A percentile compares a stretch with the other conserved stretches of the same genome.
Conservation (phyloP, 2,329 filamentous ascomycete species). For the Stachybotrys echinatus region DNA sequence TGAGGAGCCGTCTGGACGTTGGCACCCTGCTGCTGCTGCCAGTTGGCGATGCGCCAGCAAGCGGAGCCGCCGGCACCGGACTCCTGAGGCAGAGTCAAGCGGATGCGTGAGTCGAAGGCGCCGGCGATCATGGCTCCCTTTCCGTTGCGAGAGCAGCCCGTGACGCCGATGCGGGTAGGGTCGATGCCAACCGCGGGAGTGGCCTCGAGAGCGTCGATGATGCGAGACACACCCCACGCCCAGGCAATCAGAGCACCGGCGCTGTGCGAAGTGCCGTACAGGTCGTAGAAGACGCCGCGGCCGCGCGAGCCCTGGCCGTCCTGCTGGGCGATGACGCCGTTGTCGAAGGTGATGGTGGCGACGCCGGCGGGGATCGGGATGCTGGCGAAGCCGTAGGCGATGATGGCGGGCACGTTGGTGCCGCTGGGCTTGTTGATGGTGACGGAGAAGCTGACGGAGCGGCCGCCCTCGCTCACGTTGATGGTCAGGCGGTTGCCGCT, state of each 20-base stretch:
- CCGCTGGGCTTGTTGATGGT: slow-evolving; percentile 36
- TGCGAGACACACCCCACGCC: slow-evolving; percentile 57
- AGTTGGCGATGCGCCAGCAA: slow-evolving; percentile 53
- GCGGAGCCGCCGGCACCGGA: slow-evolving; percentile 56
- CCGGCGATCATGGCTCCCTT: slow-evolving; percentile 60
- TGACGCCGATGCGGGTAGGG: slow-evolving; percentile 46
- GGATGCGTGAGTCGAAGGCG: slow-evolving; percentile 53
- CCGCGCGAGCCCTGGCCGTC: slow-evolving; percentile 40
- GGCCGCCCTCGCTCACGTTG: slow-evolving; percentile 31
- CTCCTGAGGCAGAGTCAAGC: slow-evolving; percentile 57
- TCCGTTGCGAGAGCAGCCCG: slow-evolving; percentile 59
- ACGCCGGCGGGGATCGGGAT: slow-evolving; percentile 50
- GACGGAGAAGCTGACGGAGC: slow-evolving; percentile 21
- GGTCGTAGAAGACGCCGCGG: slow-evolving; percentile 52
- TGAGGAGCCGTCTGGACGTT: slow-evolving; percentile 56
- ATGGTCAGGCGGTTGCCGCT: slow-evolving; percentile 35
- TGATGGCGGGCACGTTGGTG: slow-evolving; percentile 44
- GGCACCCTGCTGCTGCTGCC: slow-evolving; percentile 43
- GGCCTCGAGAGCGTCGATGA: slow-evolving; percentile 54
- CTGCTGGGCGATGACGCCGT: slow-evolving; percentile 52
- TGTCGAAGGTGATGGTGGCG: slow-evolving; percentile 54
- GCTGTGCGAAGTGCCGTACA: slow-evolving; percentile 49
- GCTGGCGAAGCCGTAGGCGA: slow-evolving; percentile 48
- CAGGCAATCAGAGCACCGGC: slow-evolving; percentile 56
- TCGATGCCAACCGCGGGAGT: slow-evolving; percentile 42